phyloP scores from a whole-genome alignment of 2,329 filamentous ascomycete species.

The Zymoseptoria ardabiliae region DNA sequence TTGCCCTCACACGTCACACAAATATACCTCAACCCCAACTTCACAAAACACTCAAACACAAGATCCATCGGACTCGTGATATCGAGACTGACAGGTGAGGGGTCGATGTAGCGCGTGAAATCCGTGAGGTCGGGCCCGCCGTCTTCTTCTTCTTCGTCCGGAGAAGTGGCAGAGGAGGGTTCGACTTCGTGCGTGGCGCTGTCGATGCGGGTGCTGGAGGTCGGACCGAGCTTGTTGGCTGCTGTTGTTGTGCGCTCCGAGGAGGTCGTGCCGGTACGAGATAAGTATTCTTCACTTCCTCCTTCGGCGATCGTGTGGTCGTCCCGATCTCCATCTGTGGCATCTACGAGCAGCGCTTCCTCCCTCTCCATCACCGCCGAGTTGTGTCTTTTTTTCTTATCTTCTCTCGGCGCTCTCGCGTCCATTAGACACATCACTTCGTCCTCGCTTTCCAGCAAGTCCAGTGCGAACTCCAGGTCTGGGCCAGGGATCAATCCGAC shows the following conservation, averaged over 20 bases:
- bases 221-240: neutral
- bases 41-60: conserved; percentile 94
- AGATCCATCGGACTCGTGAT: conserved; percentile 86
- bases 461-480: conserved; percentile 86
- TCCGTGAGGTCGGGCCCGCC: conserved; percentile 60
- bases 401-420: conserved; percentile 46
- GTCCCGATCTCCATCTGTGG: conserved; percentile 5
- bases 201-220: neutral
- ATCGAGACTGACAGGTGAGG: conserved; percentile 79
- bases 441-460: conserved; percentile 67
- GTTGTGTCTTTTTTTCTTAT: conserved; percentile 12
- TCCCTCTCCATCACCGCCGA: neutral
- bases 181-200: neutral
- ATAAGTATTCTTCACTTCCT: neutral
- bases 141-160: conserved; percentile 7
- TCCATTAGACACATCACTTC: conserved; percentile 76
- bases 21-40: conserved; percentile 84
- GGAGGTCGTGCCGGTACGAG: neutral
- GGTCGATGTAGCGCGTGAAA: conserved; percentile 87
- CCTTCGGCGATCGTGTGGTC: neutral
- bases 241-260: neutral
- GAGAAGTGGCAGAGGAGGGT: neutral
- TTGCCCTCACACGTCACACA: conserved; percentile 79
- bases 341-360: neutral
- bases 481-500: conserved; percentile 90